A percentile compares a stretch with the other conserved stretches of the same genome.
Conservation (phyloP, 148 eudicot genomes). For the Rhododendron kiyosumense region DNA sequence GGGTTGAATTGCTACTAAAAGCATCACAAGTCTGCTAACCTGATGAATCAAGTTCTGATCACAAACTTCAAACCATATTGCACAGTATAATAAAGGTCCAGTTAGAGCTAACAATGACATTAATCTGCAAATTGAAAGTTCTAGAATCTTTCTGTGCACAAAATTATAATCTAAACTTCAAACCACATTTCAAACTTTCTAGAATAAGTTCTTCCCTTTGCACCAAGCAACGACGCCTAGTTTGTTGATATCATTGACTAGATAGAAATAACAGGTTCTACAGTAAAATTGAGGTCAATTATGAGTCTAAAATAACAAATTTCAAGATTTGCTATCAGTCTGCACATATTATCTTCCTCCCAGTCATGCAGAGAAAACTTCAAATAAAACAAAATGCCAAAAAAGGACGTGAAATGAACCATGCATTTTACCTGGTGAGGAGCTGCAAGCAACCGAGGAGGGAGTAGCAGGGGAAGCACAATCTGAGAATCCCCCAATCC, state of each 20-base stretch:
- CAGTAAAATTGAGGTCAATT: neutral
- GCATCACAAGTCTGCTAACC: neutral
- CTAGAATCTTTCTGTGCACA: neutral
- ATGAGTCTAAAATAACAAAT: neutral
- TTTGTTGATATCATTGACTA: neutral
- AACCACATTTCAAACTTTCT: neutral
- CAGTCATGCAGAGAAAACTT: conserved; percentile 1
- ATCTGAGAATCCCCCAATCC: conserved; percentile 38
- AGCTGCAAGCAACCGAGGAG: conserved; percentile 74
- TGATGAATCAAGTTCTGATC: neutral
- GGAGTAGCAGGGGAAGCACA: conserved; percentile 86
- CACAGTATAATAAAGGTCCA: neutral
- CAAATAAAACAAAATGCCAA: neutral
- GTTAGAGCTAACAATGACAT: too few species aligned
- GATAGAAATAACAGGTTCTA: neutral
- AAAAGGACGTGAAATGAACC: neutral
- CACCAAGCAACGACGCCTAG: neutral
- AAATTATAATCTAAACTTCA: neutral
- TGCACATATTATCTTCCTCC: neutral
- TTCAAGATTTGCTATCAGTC: neutral
- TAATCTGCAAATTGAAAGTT: neutral
- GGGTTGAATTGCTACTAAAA: neutral
- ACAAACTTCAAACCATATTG: neutral
- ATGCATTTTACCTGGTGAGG: conserved; percentile 64
- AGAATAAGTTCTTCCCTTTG: neutral